phyloP scores from a whole-genome alignment of 306 rosid species.

The Pueraria montana region DNA sequence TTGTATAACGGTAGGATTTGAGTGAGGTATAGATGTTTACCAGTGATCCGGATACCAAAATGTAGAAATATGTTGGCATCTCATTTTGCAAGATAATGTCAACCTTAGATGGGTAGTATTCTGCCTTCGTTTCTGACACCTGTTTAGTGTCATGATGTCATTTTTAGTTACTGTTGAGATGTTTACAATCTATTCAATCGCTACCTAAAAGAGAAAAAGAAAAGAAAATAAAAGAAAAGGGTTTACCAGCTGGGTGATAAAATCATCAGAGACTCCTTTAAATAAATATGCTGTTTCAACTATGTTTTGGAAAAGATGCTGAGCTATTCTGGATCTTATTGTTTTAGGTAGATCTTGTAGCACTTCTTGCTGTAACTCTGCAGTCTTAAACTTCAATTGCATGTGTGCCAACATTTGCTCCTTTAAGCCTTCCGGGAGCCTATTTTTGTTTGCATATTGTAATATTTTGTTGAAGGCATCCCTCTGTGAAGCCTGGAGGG shows the following conservation, averaged over 20 bases:
- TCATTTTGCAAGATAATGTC: slow-evolving; percentile 87
- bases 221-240: neutral
- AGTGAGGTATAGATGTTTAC: slow-evolving; percentile 56
- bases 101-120: slow-evolving; percentile 87
- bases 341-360: slow-evolving; percentile 78
- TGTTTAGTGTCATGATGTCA: slow-evolving; percentile 48
- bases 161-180: slow-evolving; percentile 37
- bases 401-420: slow-evolving; percentile 86
- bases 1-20: slow-evolving; percentile 26
- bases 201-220: neutral
- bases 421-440: slow-evolving; percentile 83
- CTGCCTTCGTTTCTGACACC: slow-evolving; percentile 88
- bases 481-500: slow-evolving; percentile 60
- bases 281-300: slow-evolving; percentile 75
- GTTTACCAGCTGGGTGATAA: slow-evolving; percentile 73
- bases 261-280: slow-evolving; percentile 78
- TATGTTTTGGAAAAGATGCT: slow-evolving; percentile 72
- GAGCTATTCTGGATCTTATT: slow-evolving; percentile 78
- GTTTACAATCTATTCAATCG: slow-evolving; percentile 37
- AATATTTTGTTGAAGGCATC: slow-evolving; percentile 72
- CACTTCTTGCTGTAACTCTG: slow-evolving; percentile 83
- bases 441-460: slow-evolving; percentile 77
- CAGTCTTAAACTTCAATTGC: slow-evolving; percentile 89
- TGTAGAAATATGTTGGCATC: slow-evolving; percentile 81
- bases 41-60: slow-evolving; percentile 83